Base-by-base conservation (phyloP, 352 stramenopile genomes). In the Globisporangium barbulae region DNA sequence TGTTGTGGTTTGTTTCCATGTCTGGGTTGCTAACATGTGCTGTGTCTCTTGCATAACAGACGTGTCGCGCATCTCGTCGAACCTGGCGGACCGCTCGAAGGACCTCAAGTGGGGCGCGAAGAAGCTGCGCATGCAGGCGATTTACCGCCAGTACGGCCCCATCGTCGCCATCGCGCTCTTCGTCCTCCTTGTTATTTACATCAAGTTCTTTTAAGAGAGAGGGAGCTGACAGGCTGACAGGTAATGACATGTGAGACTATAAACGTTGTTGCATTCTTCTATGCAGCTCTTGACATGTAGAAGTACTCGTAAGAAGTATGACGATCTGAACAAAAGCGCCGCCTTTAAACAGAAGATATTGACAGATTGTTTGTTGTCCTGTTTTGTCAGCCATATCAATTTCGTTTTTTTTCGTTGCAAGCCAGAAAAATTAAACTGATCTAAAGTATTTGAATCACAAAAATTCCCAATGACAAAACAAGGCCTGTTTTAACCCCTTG, bases 81-180 rank as follows among this genome's bases (percentile, higher is more conserved):
- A 93, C 67, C 74, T 98, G 59, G 83, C 89, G 33, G 79, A 94
- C 59, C 90, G 98, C 61, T 98, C 89, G 49, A 99, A 98, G 69
- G 97, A 98, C 48, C 98, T 99, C 64, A 98, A 99, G 73, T 99
- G 95, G 95, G 96, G 96, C 31, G 94, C 97, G 52, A 98, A 98
- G 76, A 96, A 97, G 71, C 79, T 97, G 57, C 91, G 84, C 35
- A 80, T 96, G 74, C 87, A 96, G 66, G 87, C 87, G 22, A 91
- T 96, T 53, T 96, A 96, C 75, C 85, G 85, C 55, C 86, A 96
- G 59, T 96, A 96, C 70, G 87, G 78, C 15, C 87, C 87, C 9
- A 88, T 96, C 59, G 87, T 83, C 33, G 87, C 85, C 44, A 76
- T 96, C 60, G 78, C 64, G 65, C 80, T 94, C 57, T 92, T 96